Base-by-base conservation (phyloP, 139 green algal genomes). In the Coelastrella sp. region DNA sequence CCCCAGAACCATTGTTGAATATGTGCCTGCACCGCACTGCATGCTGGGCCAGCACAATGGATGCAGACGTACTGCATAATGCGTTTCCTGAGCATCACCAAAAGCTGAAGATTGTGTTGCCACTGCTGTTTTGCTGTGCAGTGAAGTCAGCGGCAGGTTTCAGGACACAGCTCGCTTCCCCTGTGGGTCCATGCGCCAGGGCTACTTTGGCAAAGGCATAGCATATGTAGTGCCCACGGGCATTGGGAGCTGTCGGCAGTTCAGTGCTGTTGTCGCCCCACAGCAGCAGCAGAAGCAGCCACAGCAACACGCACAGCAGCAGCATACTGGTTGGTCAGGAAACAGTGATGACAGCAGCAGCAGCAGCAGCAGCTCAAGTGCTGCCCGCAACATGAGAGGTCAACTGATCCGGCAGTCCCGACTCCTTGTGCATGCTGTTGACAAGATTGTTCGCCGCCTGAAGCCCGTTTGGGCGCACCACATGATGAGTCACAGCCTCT, bases 191-290 rank as follows among this genome's bases (percentile, higher is more conserved):
- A 56, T 57, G 7, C 70, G 84, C 6, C 68, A 82, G 7, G 80
- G 12, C 56, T n/a, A n/a, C 49, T 22, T 59, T 11, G 22, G 25
- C 24, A 25, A 72, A 73, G 84, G 70, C 22, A 20, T 89, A 7
- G 84, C 84, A 8, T 89, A 89, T 20, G 10, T 82, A 49, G 57
- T 72, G 22, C 84, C 84, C 20, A 89, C 72, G 4, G 84, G 84
- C 11, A 6, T 70, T 72, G 70, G 84, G 22, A 89, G 49, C 10
- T 75, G 70, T 49, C 56, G 84, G 20, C 84, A 89, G 58, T 82
- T 80, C n/a, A 68, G 73, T 25, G 84, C 56, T 8, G 70, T 89
- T 72, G 10, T 70, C 8, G 15, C 65, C 63, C 19, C 7, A 58
- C 24, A 76, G 15, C 27, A 27, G 27, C 61, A 84, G 78, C 49